Evolutionary conservation across 2,329 filamentous ascomycete species (phyloP), one percentile per base, ranked within the genome.

Genomic region (Graphilbum sp.): DNA sequence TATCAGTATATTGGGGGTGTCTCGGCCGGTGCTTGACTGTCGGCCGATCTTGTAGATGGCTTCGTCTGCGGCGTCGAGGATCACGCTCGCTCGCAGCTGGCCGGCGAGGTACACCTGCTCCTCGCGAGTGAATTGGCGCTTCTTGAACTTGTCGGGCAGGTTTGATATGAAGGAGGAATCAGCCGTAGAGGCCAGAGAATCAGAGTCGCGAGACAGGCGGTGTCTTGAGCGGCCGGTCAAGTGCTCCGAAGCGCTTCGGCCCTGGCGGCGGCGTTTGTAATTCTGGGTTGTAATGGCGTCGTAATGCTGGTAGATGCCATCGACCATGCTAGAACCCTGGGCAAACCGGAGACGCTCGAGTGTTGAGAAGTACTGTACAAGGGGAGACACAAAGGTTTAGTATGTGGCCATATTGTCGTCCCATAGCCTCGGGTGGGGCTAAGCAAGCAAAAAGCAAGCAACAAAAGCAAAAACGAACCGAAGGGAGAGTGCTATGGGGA

Each of bases 101-200:
- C 63, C 63, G 31, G 69, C 69, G 40, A 79, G 62, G 41, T 75
- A 56, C 32, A 69, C 59, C 47, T 79, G 79, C 57, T 90, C 82
- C 54, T 86, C 78, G 35, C 63, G 65, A 19, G 76, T 77, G 53
- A 86, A 79, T 44, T 80, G 72, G 46, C 71, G 73, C 46, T 73
- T 71, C 51, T 74, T 75, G 45, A 85, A 67, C 55, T 84, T 85
- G 44, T 80, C 72, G 17, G 83, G 80, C 32, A 86, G 63, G 18
- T 67, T 72, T 38, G 76, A 63, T 53, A 77, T 86, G 63, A 80
- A 84, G 45, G 71, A 64, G 39, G 70, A 70, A 48, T 82, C 74
- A 23, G 66, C 63, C 61, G 33, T 23, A 15, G 31, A 15, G n/a
- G 31, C n/a, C 5, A 31, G 18, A 34, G 52, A 48, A 3, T 16